Percentiles rank a stretch among this genome's conserved stretches.
Conservation (phyloP, 352 stramenopile species). For the Phytophthora macrochlamydospora region DNA sequence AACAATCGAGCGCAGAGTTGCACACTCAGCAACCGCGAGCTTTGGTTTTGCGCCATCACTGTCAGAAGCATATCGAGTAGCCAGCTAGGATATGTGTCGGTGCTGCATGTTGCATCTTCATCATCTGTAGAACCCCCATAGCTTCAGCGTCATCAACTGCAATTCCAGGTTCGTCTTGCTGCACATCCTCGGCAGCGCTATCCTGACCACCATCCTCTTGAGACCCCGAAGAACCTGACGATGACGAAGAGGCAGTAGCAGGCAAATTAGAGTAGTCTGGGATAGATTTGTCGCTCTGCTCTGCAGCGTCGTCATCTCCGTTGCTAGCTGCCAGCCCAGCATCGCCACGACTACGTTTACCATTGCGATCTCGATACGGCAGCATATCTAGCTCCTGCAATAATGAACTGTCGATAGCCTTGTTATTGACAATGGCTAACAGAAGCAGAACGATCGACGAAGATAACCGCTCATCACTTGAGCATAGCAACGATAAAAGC, state of each 20-base stretch:
- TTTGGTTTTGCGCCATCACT: slow-evolving; percentile 52
- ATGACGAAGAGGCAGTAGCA: slow-evolving; percentile 27
- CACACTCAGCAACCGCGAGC: slow-evolving; percentile 57
- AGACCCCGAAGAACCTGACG: slow-evolving; percentile 25
- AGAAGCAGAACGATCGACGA: slow-evolving; percentile 67
- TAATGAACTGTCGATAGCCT: slow-evolving; percentile 62
- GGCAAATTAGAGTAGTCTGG: slow-evolving; percentile 11
- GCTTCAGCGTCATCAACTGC: slow-evolving; percentile 18
- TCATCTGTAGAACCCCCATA: slow-evolving; percentile 1
- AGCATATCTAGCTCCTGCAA: slow-evolving; percentile 65
- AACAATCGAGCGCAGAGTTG: slow-evolving; percentile 60
- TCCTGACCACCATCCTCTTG: slow-evolving; percentile 14
- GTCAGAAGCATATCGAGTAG: slow-evolving; percentile 53
- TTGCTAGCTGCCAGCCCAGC: background rate
- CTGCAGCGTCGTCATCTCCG: background rate
- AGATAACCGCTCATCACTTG: slow-evolving; percentile 63
- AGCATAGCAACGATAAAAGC: slow-evolving; percentile 64
- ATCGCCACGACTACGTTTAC: slow-evolving; percentile 14
- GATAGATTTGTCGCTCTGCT: slow-evolving; percentile 13
- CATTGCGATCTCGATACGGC: slow-evolving; percentile 49
- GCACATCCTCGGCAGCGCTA: slow-evolving; percentile 11
- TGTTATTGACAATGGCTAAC: slow-evolving; percentile 70
- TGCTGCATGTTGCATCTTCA: slow-evolving; percentile 6
- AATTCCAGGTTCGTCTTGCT: slow-evolving; percentile 9
- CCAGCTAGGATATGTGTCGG: slow-evolving; percentile 49